These are phyloP conservation scores for Luffa aegyptiaca DNA, from an alignment of 306 rosid species.

Conservation along the genomic window DNA sequence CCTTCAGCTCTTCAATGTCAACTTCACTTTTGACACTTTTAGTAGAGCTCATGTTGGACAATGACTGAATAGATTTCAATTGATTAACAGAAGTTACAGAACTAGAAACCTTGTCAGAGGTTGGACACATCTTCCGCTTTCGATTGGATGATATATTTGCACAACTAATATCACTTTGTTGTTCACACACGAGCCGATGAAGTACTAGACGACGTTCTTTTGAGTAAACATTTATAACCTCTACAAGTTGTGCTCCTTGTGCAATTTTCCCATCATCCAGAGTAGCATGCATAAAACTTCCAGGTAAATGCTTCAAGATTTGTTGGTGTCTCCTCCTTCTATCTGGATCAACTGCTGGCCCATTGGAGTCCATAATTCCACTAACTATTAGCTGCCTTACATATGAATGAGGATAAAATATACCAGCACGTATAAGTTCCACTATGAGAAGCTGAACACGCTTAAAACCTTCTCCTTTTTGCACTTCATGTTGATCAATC, in stretches of 20 bases:
- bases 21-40: constrained; percentile 35
- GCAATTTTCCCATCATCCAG: constrained; percentile 58
- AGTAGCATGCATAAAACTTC: constrained; percentile 40
- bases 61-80: constrained; percentile 28
- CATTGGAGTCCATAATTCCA: constrained; percentile 74
- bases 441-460: constrained; percentile 66
- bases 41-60: constrained; percentile 21
- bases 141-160: constrained; percentile 18
- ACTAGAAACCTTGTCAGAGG: constrained; percentile 41
- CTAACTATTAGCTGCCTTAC: constrained; percentile 88
- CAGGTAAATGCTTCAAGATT: constrained; percentile 69
- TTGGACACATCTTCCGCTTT: constrained; percentile 30
- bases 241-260: constrained; percentile 47
- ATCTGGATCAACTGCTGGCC: constrained; percentile 36
- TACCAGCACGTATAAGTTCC: constrained; percentile 71
- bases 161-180: constrained; percentile 19
- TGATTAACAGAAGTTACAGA: constrained; percentile 35
- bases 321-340: constrained; percentile 56
- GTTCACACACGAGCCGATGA: constrained; percentile 29
- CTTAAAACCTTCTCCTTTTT: constrained; percentile 69
- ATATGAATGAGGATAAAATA: constrained; percentile 78
- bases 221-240: constrained; percentile 51
- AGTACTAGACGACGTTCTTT: constrained; percentile 78
- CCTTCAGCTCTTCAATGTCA: constrained; percentile 66
- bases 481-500: constrained; percentile 93